phyloP scores from a whole-genome alignment of 2,329 filamentous ascomycete genomes.

The Plenodomus biglobosus region DNA sequence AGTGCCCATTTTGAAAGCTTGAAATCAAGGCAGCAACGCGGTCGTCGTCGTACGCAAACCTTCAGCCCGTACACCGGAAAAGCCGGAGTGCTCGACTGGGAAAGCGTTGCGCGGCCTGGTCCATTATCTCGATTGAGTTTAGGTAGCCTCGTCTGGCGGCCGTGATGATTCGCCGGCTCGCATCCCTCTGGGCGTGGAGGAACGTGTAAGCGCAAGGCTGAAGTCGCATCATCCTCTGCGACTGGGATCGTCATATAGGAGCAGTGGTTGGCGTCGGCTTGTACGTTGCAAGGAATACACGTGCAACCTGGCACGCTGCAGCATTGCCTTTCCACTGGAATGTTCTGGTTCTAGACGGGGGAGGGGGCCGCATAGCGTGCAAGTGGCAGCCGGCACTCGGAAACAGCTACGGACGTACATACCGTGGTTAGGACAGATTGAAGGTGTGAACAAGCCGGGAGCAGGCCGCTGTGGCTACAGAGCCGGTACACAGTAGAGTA shows the following conservation, averaged over 20 bases:
- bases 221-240: background rate
- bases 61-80: background rate
- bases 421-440: background rate
- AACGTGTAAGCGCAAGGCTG: conserved; percentile 4
- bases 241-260: background rate
- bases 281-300: background rate
- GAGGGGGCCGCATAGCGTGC: background rate
- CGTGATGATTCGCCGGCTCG: background rate
- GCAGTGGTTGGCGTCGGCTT: background rate
- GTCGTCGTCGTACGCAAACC: background rate
- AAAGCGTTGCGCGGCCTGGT: background rate
- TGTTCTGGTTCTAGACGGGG: too few species aligned
- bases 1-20: background rate
- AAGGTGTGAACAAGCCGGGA: background rate
- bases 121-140: background rate
- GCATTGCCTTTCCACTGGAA: background rate
- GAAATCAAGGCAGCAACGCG: background rate
- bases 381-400: background rate
- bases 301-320: background rate
- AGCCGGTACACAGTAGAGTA: too few species aligned
- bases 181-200: background rate
- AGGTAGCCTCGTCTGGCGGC: background rate
- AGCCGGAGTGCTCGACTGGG: background rate
- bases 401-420: too few species aligned
- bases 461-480: background rate